Evolutionary conservation across 495 filamentous ascomycete genomes (phyloP).

Genomic region (Xylaria grammica): DNA sequence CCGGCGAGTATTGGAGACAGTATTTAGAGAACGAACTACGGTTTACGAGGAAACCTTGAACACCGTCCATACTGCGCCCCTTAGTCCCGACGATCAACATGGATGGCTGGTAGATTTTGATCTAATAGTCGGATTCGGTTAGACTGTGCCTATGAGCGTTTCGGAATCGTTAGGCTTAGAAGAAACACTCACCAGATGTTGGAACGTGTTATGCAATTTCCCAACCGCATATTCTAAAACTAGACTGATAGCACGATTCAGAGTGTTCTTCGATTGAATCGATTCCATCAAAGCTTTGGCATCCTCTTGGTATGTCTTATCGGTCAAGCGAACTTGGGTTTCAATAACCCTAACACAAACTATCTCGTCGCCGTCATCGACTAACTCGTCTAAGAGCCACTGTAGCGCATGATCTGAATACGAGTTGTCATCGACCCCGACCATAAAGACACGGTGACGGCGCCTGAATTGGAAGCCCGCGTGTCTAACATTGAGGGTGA

Average conservation of each 20-base stretch:
- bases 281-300: slow-evolving; percentile 75
- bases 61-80: slow-evolving; percentile 82
- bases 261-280: slow-evolving; percentile 84
- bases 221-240: slow-evolving; percentile 90
- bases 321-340: slow-evolving; percentile 75
- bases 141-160: neutral
- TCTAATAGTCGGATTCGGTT: slow-evolving; percentile 54
- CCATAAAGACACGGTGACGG: slow-evolving; percentile 88
- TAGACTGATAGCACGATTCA: slow-evolving; percentile 84
- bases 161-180: neutral
- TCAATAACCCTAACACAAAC: slow-evolving; percentile 92
- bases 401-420: slow-evolving; percentile 95
- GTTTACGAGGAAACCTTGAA: slow-evolving; percentile 83
- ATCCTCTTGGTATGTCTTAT: slow-evolving; percentile 81
- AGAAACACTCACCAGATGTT: slow-evolving; percentile 75
- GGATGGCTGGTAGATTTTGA: slow-evolving; percentile 90
- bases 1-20: slow-evolving; percentile 92
- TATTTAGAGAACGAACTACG: slow-evolving; percentile 93
- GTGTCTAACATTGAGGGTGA: slow-evolving; percentile 88
- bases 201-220: slow-evolving; percentile 90
- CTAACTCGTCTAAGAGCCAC: slow-evolving; percentile 92
- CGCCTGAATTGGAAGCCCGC: slow-evolving; percentile 84
- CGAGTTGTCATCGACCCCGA: slow-evolving; percentile 91
- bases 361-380: slow-evolving; percentile 96
- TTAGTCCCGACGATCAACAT: slow-evolving; percentile 95